A percentile compares a stretch with the other conserved stretches of the same genome.
phyloP scores from a whole-genome alignment of 2,329 filamentous ascomycete genomes.

The Ophiognomonia clavigignenti-juglandacearum region DNA sequence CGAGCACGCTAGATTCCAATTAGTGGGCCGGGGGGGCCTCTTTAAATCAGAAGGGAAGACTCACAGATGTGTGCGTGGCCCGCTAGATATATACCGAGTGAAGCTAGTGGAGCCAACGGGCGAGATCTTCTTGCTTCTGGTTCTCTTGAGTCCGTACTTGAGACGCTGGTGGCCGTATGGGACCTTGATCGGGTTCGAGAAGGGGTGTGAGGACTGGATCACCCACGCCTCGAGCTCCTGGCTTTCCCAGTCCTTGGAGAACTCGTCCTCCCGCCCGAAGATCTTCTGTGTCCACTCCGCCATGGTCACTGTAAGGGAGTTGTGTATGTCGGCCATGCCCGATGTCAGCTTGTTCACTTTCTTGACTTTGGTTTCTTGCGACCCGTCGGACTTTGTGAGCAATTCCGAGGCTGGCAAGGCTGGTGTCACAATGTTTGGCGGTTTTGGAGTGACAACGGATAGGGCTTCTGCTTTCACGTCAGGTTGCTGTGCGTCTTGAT shows the following conservation, averaged over 20 bases:
- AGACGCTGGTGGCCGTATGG: conserved; percentile 13
- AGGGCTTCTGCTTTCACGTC: no score
- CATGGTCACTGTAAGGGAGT: background rate
- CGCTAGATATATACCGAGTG: background rate
- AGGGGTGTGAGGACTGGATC: background rate
- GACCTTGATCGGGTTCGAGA: background rate
- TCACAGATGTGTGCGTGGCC: background rate
- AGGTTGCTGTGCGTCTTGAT: no score
- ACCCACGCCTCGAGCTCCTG: conserved; percentile 11
- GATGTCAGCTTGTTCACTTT: background rate
- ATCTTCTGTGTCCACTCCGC: conserved; percentile 5
- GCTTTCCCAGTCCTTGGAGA: conserved; percentile 11
- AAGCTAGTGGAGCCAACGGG: background rate
- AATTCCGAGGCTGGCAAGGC: no score
- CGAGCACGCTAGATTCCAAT: background rate
- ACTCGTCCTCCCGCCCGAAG: conserved; percentile 6
- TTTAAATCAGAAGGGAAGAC: background rate
- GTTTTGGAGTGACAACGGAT: no score
- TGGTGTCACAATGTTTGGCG: no score
- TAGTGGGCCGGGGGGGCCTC: background rate
- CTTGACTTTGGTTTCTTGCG: background rate
- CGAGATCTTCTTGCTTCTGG: background rate
- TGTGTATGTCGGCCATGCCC: background rate
- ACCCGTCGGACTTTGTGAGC: background rate
- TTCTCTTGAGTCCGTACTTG: conserved; percentile 2